Base-by-base conservation (phyloP, 176 grass and related monocot genomes). In the Melocanna baccifera region DNA sequence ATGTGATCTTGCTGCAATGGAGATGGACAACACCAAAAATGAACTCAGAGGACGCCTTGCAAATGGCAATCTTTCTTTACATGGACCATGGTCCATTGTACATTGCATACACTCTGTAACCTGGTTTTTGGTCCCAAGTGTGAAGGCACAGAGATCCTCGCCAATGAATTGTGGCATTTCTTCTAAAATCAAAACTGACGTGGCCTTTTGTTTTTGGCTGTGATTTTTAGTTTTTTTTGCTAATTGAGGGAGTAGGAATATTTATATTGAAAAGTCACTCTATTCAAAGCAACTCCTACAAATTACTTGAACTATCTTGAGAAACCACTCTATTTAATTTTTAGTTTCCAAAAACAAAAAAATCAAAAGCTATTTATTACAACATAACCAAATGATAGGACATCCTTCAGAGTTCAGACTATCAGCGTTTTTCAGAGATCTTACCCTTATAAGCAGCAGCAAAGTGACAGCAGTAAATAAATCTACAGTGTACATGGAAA, bases 1-100 rank as follows among this genome's bases (percentile, higher is more conserved):
- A 87, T 83, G 84, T 90, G 88, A 87, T 83, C 69, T 67, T 59
- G 48, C 88, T 86, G 84, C 78, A 26, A 19, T 68, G 43, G 22
- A 58, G 22, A 19, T 68, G 43, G 22, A 58, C 88, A 73, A 36
- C 73, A 28, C 56, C 67, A 26, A 82, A 85, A 77, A 58, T 69
- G 43, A 70, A 39, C 67, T 41, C n/a, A n/a, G 48, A 75, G 59
- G 70, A 89, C 81, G 72, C 83, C 64, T 64, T 56, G 78, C 83
- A 77, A 81, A 70, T 81, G 83, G 70, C 61, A 12, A 36, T 18
- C 47, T 73, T 7, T 56, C 55, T 58, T 58, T 79, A 26, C 37
- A 6, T 68, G 40, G 68, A 58, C 56, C 56, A 46, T 25, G 67
- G 20, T 42, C 84, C 68, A 43, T 58, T 86, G 57, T 56, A 86